A percentile compares a stretch with the other conserved stretches of the same genome.
phyloP scores from a whole-genome alignment of 352 stramenopile species.

The Blastocystis sp. region DNA sequence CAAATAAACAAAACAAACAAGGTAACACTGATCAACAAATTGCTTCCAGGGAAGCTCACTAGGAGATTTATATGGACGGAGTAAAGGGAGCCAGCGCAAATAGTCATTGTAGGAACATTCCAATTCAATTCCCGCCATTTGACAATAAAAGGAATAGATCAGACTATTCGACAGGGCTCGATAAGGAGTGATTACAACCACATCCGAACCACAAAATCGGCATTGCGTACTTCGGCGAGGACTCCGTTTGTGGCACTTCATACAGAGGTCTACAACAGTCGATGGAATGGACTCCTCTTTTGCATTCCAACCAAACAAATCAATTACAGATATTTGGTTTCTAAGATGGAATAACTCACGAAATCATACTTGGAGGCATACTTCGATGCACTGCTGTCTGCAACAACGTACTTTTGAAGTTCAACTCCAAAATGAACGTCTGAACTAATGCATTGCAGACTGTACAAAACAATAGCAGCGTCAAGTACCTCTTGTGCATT shows the following conservation, averaged over 20 bases:
- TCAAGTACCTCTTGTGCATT: conserved; percentile 68
- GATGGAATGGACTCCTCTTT: conserved; percentile 66
- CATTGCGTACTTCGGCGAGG: conserved; percentile 73
- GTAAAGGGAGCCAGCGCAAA: conserved; percentile 71
- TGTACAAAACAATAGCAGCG: conserved; percentile 71
- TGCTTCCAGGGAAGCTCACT: conserved; percentile 70
- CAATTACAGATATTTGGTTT: conserved; percentile 64
- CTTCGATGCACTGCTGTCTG: conserved; percentile 66
- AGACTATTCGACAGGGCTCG: conserved; percentile 62
- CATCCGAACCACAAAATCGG: conserved; percentile 64
- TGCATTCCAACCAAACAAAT: conserved; percentile 79
- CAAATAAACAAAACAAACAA: conserved; percentile 63
- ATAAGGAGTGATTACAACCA: conserved; percentile 64
- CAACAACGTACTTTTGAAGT: conserved; percentile 68
- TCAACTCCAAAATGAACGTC: conserved; percentile 72
- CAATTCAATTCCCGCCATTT: conserved; percentile 32
- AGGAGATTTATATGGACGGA: conserved; percentile 78
- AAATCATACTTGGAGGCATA: neutral
- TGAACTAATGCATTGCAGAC: conserved; percentile 74
- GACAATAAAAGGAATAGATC: conserved; percentile 60
- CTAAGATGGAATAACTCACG: neutral
- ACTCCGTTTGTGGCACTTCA: conserved; percentile 65
- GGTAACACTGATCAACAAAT: conserved; percentile 76
- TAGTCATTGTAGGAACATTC: conserved; percentile 67
- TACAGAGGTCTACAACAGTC: conserved; percentile 68